phyloP scores from a whole-genome alignment of 208 protist species.

The Angomonas desouzai region DNA sequence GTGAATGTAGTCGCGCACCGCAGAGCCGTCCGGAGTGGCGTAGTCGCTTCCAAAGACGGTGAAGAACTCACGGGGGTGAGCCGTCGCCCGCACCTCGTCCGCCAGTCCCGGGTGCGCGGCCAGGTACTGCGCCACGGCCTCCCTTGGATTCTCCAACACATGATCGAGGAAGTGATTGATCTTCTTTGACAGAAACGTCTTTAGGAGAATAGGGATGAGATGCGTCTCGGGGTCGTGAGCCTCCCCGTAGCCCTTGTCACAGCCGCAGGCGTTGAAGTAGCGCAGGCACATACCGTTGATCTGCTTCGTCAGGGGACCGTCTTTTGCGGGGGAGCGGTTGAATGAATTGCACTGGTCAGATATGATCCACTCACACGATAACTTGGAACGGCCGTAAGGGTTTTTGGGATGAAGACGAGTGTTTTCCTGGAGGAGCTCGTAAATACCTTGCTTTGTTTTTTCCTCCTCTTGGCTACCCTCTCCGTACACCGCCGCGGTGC shows the following conservation, averaged over 20 bases:
- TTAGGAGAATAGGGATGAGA: constrained; percentile 96
- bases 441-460: constrained; percentile 2
- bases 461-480: neutral
- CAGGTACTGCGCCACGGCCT: constrained; percentile 8
- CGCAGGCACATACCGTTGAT: constrained; percentile 90
- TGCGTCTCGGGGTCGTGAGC: constrained; percentile 96
- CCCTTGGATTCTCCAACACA: constrained; percentile 21
- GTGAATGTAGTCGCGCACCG: constrained; percentile 98
- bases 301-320: constrained; percentile 70
- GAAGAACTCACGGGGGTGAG: neutral
- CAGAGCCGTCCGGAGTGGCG: constrained; percentile 94
- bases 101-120: constrained; percentile 37
- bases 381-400: constrained; percentile 95
- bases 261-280: constrained; percentile 99
- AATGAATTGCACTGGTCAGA: constrained; percentile 1
- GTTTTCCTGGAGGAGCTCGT: constrained; percentile 15
- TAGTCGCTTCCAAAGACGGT: constrained; percentile 94
- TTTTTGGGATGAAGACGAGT: constrained; percentile 59
- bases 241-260: constrained; percentile 95
- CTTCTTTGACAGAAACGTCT: constrained; percentile 84
- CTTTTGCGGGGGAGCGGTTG: constrained; percentile 20
- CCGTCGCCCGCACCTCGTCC: neutral
- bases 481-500: constrained; percentile 94
- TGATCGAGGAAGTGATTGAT: constrained; percentile 56
- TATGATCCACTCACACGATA: constrained; percentile 91